phyloP scores from a whole-genome alignment of 2,329 filamentous ascomycete genomes.

The Huntiella omanensis region DNA sequence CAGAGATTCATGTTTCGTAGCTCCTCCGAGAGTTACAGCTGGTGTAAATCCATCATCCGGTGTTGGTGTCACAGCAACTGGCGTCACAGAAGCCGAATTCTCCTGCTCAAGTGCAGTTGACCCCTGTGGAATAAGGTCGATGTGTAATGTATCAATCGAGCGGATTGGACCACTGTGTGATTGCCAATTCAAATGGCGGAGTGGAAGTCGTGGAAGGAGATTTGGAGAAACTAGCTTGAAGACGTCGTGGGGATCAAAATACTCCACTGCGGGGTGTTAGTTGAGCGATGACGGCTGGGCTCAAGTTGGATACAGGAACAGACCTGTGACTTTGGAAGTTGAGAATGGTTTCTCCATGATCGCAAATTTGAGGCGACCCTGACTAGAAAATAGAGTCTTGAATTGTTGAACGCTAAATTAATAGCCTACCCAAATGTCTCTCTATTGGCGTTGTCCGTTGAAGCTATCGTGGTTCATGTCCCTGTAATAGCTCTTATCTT shows the following conservation, averaged over 20 bases:
- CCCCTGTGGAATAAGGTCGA: constrained; percentile 59
- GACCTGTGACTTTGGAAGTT: constrained; percentile 63
- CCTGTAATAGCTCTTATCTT: not conserved
- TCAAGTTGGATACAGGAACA: constrained; percentile 11
- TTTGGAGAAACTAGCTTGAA: constrained; percentile 67
- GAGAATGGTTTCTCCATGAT: constrained; percentile 47
- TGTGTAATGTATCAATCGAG: constrained; percentile 81
- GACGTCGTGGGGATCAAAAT: constrained; percentile 79
- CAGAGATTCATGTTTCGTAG: constrained; percentile 9
- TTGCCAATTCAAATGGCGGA: constrained; percentile 93
- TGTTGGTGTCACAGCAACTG: constrained; percentile 19
- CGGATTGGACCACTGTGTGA: constrained; percentile 78
- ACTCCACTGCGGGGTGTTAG: constrained; percentile 51
- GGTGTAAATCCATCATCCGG: constrained; percentile 43
- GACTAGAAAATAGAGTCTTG: not conserved
- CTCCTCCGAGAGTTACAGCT: constrained; percentile 29
- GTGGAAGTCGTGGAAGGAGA: constrained; percentile 58
- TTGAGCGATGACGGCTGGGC: constrained; percentile 1
- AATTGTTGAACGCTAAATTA: not conserved
- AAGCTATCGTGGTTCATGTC: no score
- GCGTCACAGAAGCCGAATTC: constrained; percentile 8
- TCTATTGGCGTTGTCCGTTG: no score
- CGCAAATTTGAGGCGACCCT: not conserved
- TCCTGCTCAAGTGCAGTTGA: constrained; percentile 24
- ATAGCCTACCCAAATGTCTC: not conserved